phyloP scores from a whole-genome alignment of 2,329 filamentous ascomycete species.

The Plectosphaerella cucumerina region DNA sequence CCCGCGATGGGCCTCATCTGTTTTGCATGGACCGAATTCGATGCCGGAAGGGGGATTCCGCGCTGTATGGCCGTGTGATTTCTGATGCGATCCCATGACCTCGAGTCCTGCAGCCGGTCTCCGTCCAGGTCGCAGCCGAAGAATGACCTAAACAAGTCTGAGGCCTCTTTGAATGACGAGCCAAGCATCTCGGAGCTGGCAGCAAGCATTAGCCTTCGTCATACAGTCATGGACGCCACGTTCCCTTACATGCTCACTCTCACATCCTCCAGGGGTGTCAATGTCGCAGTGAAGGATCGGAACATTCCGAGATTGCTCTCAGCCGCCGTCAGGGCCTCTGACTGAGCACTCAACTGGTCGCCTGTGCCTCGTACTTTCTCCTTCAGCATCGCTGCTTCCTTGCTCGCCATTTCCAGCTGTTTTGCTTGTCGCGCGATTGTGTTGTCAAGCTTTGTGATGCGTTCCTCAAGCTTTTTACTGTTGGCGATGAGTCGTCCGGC shows the following conservation, averaged over 20 bases:
- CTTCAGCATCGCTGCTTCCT: neutral
- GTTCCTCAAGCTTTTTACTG: neutral
- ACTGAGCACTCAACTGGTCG: neutral
- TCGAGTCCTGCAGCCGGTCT: neutral
- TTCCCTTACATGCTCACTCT: neutral
- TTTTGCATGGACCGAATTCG: neutral
- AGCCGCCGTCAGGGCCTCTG: neutral
- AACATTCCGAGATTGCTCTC: neutral
- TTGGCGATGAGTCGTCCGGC: neutral
- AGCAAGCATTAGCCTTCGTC: neutral
- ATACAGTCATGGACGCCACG: no score
- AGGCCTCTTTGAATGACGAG: neutral
- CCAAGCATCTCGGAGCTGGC: neutral
- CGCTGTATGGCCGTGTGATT: neutral
- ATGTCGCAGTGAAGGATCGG: neutral
- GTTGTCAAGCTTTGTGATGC: neutral
- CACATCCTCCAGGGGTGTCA: neutral
- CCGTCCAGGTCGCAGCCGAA: neutral
- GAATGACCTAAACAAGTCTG: neutral
- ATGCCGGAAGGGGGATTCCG: constrained; percentile 1
- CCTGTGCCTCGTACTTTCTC: neutral
- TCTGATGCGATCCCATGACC: constrained; percentile 1
- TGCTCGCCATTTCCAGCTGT: neutral
- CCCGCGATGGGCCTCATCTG: neutral
- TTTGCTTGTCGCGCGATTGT: neutral